These are phyloP conservation scores for Monosporascus ibericus DNA, from an alignment of 2,329 filamentous ascomycete species.

Conservation along the genomic window DNA sequence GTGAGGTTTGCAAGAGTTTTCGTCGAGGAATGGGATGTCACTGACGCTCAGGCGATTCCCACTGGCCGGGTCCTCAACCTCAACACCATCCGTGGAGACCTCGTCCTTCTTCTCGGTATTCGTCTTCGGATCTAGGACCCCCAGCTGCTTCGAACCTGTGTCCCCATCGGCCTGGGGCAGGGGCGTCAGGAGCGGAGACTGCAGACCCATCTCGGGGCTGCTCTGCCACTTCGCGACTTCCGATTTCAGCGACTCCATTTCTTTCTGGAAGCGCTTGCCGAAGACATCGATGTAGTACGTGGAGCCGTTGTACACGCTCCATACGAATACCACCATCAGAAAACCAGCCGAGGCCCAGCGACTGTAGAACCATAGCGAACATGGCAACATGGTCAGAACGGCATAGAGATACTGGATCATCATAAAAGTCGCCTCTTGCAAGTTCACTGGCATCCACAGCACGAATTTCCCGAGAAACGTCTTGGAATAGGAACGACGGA, in stretches of 20 bases:
- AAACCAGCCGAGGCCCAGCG: conserved; percentile 73
- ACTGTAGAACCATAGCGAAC: conserved; percentile 90
- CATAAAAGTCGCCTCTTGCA: conserved; percentile 94
- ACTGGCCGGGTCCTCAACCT: conserved; percentile 20
- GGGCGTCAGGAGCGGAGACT: conserved; percentile 33
- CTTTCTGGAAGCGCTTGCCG: conserved; percentile 92
- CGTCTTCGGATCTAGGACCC: conserved; percentile 10
- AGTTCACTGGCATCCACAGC: conserved; percentile 62
- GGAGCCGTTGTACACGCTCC: conserved; percentile 94
- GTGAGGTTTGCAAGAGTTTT: conserved; percentile 21
- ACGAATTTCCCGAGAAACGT: conserved; percentile 85
- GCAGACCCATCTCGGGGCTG: conserved; percentile 42
- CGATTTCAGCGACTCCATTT: conserved; percentile 79
- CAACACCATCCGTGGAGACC: conserved; percentile 6
- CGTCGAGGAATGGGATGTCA: conserved; percentile 52
- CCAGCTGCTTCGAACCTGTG: conserved; percentile 12
- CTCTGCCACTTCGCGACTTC: conserved; percentile 88
- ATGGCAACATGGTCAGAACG: conserved; percentile 87
- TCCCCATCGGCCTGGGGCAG: conserved; percentile 15
- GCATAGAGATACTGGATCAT: conserved; percentile 90
- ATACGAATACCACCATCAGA: conserved; percentile 76
- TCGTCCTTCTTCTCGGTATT: not conserved
- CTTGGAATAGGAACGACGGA: conserved; percentile 84
- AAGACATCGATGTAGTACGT: conserved; percentile 99
- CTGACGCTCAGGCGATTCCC: conserved; percentile 35